Evolutionary conservation across 2,329 filamentous ascomycete species (phyloP), one percentile per base, ranked within the genome.

Genomic region (Nemania sp.): DNA sequence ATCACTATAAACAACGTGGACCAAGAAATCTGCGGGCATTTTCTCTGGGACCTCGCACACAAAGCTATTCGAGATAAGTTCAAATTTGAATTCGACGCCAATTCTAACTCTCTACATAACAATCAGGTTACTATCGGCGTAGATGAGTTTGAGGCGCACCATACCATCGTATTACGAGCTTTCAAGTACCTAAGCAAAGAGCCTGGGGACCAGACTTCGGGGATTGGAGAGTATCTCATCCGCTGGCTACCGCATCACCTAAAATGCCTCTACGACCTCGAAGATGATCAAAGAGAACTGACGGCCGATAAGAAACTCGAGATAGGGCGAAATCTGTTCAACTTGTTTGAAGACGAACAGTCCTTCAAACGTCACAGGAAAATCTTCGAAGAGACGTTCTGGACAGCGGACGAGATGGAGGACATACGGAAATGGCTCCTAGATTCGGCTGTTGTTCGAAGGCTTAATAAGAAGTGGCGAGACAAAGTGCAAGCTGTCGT

Each of bases 1-100:
- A 76, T 76, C 32, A 72, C 62, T 22, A 74, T 76, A 47, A 73
- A 71, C n/a, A 74, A 76, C 5, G 73, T 74, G 5, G 72, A 76
- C 8, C 71, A 73, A 20, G 74, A 76, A 66, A 47, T 72, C 1
- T 73, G 72, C 27, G 69, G 64, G 1, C 67, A 75, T 20, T 76
- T 76, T n/a, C 53, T 76, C 5, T 76, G 75, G 75, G 75, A 76
- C 10, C 62, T 76, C 4, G 70, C 75, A 3, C 68, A 75, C 2
- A 74, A 72, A 35, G 69, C 70, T 0, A 75, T 73, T 43, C 71
- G 75, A 10, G 72, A 76, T 11, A 72, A 73, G 15, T 76, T 76
- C 43, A 47, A 11, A 4, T 58, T 58, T 18, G 66, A 75, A 38
- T 72, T 76, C 26, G 69, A 73, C 32, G 51, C 65, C 2, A 59